phyloP scores from a whole-genome alignment of 2,329 filamentous ascomycete genomes.

The Neurospora sp. region DNA sequence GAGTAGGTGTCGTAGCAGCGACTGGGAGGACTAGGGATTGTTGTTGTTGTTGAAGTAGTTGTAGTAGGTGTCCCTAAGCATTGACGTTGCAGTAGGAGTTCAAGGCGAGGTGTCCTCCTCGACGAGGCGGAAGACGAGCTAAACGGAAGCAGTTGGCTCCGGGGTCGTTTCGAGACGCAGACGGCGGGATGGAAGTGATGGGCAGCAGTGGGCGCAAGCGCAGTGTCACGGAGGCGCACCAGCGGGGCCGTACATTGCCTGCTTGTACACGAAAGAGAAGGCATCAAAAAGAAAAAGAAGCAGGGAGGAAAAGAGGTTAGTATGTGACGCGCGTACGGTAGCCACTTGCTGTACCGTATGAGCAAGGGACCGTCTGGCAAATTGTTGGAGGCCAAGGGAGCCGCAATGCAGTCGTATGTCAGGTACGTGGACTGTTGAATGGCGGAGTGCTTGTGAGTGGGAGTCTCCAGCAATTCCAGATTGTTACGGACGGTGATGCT shows the following conservation, averaged over 20 bases:
- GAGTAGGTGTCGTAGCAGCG: constrained; percentile 23
- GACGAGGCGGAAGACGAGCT: constrained; percentile 10
- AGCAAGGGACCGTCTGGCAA: background rate
- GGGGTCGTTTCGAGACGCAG: constrained; percentile 11
- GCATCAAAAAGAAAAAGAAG: constrained; percentile 8
- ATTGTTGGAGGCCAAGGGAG: background rate
- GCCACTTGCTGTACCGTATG: background rate
- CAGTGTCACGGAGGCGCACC: constrained; percentile 10
- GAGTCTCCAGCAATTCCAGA: background rate
- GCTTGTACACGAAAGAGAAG: constrained; percentile 10
- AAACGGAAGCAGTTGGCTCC: constrained; percentile 16
- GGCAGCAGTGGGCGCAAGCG: constrained; percentile 8
- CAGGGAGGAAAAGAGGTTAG: background rate
- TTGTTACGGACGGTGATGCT: background rate
- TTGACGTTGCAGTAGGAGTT: background rate
- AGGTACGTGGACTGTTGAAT: background rate
- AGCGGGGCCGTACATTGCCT: constrained; percentile 1
- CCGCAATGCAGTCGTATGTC: background rate
- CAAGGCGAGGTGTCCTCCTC: background rate
- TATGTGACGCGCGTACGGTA: background rate
- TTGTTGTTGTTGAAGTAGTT: constrained; percentile 3
- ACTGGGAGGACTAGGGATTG: constrained; percentile 6
- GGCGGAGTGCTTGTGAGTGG: background rate
- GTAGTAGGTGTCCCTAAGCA: constrained; percentile 22
- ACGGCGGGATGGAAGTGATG: constrained; percentile 4